Percentiles rank a stretch among this genome's conserved stretches.
Evolutionary conservation across 257 asterid species (phyloP).

Genomic region (Solanum neorickii): DNA sequence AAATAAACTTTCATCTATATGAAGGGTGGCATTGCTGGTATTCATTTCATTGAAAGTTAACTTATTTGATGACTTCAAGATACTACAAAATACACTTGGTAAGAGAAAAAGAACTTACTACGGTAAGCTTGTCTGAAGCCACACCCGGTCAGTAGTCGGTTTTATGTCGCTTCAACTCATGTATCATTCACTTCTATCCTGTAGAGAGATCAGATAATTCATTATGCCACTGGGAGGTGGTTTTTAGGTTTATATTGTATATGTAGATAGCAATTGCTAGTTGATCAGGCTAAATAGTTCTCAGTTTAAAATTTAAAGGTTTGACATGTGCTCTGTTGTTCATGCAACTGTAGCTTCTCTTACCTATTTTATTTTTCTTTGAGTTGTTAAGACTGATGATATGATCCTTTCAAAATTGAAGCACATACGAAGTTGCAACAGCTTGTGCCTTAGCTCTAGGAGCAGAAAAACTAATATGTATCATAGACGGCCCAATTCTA

Average conservation of each 20-base stretch:
- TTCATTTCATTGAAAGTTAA: background rate
- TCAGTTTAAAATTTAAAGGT: background rate
- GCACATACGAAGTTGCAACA: slow-evolving; percentile 95
- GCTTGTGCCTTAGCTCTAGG: slow-evolving; percentile 94
- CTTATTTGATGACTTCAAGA: background rate
- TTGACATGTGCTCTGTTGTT: background rate
- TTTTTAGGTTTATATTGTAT: background rate
- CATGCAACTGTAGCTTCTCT: background rate
- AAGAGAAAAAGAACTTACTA: background rate
- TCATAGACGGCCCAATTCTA: slow-evolving; percentile 83
- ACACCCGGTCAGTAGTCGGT: background rate
- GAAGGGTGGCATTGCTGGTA: background rate
- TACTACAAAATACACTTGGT: background rate
- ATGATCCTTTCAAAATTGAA: slow-evolving; percentile 21
- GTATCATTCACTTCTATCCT: background rate
- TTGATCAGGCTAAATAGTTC: background rate
- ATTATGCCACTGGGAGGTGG: background rate
- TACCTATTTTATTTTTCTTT: background rate
- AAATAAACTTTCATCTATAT: background rate
- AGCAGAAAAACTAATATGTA: slow-evolving; percentile 80
- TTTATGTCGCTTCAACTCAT: background rate
- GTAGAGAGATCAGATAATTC: background rate
- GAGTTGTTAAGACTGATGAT: background rate
- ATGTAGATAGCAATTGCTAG: background rate
- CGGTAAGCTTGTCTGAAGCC: background rate